A percentile compares a stretch with the other conserved stretches of the same genome.
Conservation (phyloP, 257 asterid genomes). For the Nicotiana obtusifolia region DNA sequence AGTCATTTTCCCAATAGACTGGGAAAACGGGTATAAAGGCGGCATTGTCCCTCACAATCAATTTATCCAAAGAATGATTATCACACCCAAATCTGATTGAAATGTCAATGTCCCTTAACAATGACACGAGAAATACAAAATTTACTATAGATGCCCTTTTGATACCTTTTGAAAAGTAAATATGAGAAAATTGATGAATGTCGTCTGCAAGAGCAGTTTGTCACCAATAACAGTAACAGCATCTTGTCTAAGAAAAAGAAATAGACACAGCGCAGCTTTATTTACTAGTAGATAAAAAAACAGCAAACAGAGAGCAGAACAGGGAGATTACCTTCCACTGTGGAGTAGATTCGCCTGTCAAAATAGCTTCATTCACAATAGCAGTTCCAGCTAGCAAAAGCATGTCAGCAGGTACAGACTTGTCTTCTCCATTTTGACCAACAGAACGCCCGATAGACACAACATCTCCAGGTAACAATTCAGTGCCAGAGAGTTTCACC, state of each 20-base stretch:
- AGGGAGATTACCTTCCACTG: constrained; percentile 85
- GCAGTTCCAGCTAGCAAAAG: constrained; percentile 97
- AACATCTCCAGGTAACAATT: constrained; percentile 91
- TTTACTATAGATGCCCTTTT: not conserved
- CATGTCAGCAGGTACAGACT: constrained; percentile 98
- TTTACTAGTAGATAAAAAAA: not conserved
- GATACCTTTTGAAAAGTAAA: not conserved
- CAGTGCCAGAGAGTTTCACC: constrained; percentile 89
- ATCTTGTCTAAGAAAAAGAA: not conserved
- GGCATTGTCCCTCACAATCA: not conserved
- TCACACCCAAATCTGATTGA: not conserved
- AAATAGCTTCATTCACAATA: constrained; percentile 93
- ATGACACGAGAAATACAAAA: not conserved
- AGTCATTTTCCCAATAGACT: not conserved
- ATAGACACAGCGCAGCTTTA: not conserved
- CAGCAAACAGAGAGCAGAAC: constrained; percentile 6
- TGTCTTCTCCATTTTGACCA: constrained; percentile 82
- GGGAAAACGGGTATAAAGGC: not conserved
- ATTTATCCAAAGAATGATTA: not conserved
- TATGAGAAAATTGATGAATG: not conserved
- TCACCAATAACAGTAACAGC: not conserved
- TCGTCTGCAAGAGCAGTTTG: not conserved
- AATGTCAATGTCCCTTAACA: not conserved
- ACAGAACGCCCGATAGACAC: constrained; percentile 95
- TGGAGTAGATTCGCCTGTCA: constrained; percentile 98